Evolutionary conservation across 2,329 filamentous ascomycete species (phyloP).

Genomic region (Penicillium sp.): DNA sequence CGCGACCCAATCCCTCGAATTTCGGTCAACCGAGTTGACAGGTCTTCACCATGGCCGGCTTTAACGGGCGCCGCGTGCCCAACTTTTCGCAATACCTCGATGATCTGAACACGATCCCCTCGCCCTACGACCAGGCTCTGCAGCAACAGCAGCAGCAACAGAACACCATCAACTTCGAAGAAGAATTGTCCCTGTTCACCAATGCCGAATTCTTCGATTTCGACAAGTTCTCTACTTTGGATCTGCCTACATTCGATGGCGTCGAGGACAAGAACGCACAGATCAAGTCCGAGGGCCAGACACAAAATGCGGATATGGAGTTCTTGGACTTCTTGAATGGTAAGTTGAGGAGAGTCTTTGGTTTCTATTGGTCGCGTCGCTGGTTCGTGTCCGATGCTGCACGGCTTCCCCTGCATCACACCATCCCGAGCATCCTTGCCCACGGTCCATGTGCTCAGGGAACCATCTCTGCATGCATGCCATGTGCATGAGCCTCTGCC

Average conservation of each 20-base stretch:
- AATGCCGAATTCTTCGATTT: constrained; percentile 79
- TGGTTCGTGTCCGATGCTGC: constrained; percentile 9
- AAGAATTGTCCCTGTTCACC: constrained; percentile 72
- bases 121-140: constrained; percentile 58
- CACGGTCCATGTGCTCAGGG: constrained; percentile 3
- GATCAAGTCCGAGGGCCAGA: constrained; percentile 19
- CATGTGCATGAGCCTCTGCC: neutral
- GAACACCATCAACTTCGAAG: constrained; percentile 60
- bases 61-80: constrained; percentile 69
- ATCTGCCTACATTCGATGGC: constrained; percentile 31
- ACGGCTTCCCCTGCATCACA: constrained; percentile 11
- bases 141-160: constrained; percentile 56
- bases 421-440: constrained; percentile 3
- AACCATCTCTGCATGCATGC: constrained; percentile 5
- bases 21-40: constrained; percentile 3
- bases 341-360: constrained; percentile 26
- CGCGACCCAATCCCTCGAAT: neutral
- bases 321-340: constrained; percentile 41
- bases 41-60: constrained; percentile 59
- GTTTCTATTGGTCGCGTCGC: constrained; percentile 10
- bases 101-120: constrained; percentile 68
- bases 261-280: constrained; percentile 28
- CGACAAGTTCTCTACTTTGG: constrained; percentile 47
- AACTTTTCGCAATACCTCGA: constrained; percentile 89
- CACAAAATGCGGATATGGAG: constrained; percentile 34